Percentiles rank a stretch among this genome's conserved stretches.
Evolutionary conservation across 2,329 filamentous ascomycete species (phyloP).

Genomic region (Fusarium papillatum): DNA sequence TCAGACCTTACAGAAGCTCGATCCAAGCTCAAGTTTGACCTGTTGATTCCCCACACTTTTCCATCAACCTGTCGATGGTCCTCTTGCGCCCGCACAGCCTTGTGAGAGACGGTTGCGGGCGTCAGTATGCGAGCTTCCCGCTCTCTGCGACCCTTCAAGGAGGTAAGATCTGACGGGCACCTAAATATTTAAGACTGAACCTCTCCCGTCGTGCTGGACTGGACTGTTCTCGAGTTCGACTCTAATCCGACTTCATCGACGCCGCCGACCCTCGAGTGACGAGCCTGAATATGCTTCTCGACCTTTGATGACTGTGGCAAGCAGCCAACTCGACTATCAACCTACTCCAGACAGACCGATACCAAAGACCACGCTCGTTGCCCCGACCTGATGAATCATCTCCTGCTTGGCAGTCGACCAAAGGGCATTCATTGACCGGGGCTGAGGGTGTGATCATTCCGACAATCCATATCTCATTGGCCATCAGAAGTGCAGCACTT

Average conservation of each 20-base stretch:
- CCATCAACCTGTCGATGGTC: slow-evolving; percentile 25
- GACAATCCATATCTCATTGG: slow-evolving; percentile 5
- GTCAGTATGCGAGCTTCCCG: slow-evolving; percentile 47
- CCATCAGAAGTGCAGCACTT: neutral
- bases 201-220: slow-evolving; percentile 23
- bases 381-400: neutral
- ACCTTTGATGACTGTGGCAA: neutral
- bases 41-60: slow-evolving; percentile 25
- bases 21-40: slow-evolving; percentile 13
- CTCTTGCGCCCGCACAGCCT: slow-evolving; percentile 47
- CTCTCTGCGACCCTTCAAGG: slow-evolving; percentile 20
- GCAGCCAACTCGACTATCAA: neutral
- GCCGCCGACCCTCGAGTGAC: neutral
- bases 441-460: neutral
- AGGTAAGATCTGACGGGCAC: slow-evolving; percentile 29
- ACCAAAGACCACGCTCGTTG: neutral
- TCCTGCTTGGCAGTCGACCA: neutral
- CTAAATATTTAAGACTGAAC: slow-evolving; percentile 43
- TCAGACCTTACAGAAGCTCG: neutral
- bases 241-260: slow-evolving; percentile 27
- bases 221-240: slow-evolving; percentile 9
- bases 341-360: neutral
- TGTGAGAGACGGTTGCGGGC: slow-evolving; percentile 45
- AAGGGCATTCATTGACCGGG: neutral
- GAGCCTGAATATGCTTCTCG: neutral